Evolutionary conservation across 2,329 filamentous ascomycete species (phyloP).

Genomic region (Fusarium equiseti): DNA sequence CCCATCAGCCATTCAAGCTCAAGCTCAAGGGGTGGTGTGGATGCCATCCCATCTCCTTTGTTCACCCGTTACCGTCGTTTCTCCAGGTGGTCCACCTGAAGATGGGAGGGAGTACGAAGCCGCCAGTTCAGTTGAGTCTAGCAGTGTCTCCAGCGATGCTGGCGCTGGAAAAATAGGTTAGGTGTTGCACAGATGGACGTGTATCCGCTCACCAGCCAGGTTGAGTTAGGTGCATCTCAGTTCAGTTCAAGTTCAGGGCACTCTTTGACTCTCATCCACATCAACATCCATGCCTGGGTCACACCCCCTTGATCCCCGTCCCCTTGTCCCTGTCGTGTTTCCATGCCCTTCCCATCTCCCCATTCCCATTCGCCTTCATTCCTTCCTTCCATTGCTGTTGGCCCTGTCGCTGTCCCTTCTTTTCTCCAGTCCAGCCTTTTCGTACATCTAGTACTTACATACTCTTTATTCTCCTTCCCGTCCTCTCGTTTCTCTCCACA

Average conservation of each 20-base stretch:
- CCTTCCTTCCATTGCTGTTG: slow-evolving; percentile 46
- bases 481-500: slow-evolving; percentile 45
- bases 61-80: slow-evolving; percentile 18
- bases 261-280: slow-evolving; percentile 21
- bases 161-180: slow-evolving; percentile 31
- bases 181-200: slow-evolving; percentile 26
- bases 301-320: slow-evolving; percentile 39
- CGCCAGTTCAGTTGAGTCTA: slow-evolving; percentile 2
- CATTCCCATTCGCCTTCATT: slow-evolving; percentile 49
- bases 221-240: slow-evolving; percentile 35
- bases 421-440: slow-evolving; percentile 49
- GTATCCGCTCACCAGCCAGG: slow-evolving; percentile 34
- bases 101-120: slow-evolving; percentile 28
- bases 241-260: slow-evolving; percentile 30
- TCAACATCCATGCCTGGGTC: slow-evolving; percentile 29
- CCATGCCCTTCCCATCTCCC: slow-evolving; percentile 49
- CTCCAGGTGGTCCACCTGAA: slow-evolving; percentile 30
- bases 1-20: neutral
- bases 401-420: slow-evolving; percentile 50
- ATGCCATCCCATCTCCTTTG: slow-evolving; percentile 34
- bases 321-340: slow-evolving; percentile 52
- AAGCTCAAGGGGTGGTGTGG: slow-evolving; percentile 29
- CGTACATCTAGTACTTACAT: slow-evolving; percentile 42
- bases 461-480: slow-evolving; percentile 42
- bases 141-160: neutral